These are phyloP conservation scores for Neltuma alba DNA, from an alignment of 306 rosid genomes.

Conservation along the genomic window DNA sequence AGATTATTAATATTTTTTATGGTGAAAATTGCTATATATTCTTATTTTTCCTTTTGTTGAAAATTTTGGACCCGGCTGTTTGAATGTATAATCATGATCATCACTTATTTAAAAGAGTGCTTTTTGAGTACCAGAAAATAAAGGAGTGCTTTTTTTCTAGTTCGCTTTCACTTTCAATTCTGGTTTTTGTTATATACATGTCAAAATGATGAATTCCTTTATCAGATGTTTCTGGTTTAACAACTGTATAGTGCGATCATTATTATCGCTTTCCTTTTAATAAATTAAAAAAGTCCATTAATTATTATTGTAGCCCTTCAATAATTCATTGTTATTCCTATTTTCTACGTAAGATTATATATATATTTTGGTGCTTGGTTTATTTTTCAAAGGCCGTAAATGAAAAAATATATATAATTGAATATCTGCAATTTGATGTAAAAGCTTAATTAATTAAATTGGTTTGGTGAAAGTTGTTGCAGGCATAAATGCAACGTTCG, in stretches of 20 bases:
- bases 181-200: background rate
- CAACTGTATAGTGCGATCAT: constrained; percentile 16
- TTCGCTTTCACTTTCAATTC: constrained; percentile 27
- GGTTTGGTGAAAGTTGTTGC: constrained; percentile 19
- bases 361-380: background rate
- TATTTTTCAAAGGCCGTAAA: background rate
- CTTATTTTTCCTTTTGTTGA: too few relatives aligned
- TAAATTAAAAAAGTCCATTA: constrained; percentile 54
- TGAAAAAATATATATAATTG: background rate
- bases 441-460: background rate
- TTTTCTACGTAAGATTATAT: background rate
- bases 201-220: background rate
- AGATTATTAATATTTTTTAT: too few relatives aligned
- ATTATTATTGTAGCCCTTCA: constrained; percentile 42
- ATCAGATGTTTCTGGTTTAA: background rate
- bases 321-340: too few relatives aligned
- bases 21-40: too few relatives aligned
- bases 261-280: too few relatives aligned
- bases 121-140: too few relatives aligned
- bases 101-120: too few relatives aligned
- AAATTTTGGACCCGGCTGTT: too few relatives aligned
- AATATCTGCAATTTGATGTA: background rate
- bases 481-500: background rate
- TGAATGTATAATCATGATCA: too few relatives aligned
- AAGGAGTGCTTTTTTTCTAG: constrained; percentile 12